Evolutionary conservation across 176 grass and related monocot species (phyloP).

Genomic region (Hordeum vulgare): MorexV3_pseudomolecules_assembly NC_058524.1:590485944-590486443

Average conservation of each 20-base stretch:
- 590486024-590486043: constrained; percentile 38
- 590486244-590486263: not conserved
- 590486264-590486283: not conserved
- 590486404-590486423: not conserved
- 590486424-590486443: not conserved
- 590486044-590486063: constrained; percentile 55
- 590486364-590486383: constrained; percentile 1
- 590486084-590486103: constrained; percentile 60
- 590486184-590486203: not conserved
- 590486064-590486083: constrained; percentile 74
- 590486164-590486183: not conserved
- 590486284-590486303: constrained; percentile 3
- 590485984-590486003: not conserved
- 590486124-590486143: not conserved
- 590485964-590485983: not conserved
- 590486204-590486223: not conserved
- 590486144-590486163: not conserved
- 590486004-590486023: constrained; percentile 14
- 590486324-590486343: not conserved
- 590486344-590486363: not conserved
- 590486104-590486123: constrained; percentile 44
- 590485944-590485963: not conserved
- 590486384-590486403: not conserved
- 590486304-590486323: not conserved
- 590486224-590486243: not conserved